phyloP scores from a whole-genome alignment of 768 basidiomycete species.

The Lactarius psammicola region DNA sequence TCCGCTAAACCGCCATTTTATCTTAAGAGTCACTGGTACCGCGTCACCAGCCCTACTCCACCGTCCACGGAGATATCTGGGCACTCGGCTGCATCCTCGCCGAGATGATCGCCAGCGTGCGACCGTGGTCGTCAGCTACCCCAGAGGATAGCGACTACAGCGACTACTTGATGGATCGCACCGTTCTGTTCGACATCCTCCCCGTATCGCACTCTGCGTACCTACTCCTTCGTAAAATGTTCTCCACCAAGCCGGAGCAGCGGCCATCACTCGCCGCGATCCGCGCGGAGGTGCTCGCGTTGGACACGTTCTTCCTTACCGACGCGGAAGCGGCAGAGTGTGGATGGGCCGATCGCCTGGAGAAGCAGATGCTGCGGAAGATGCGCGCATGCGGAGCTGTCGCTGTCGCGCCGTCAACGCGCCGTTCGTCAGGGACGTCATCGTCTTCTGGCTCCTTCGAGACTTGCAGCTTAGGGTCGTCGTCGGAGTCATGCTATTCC shows the following conservation, averaged over 20 bases:
- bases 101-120: slow-evolving; percentile 5
- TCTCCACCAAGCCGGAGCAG: slow-evolving; percentile 58
- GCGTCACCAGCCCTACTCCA: background rate
- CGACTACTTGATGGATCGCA: slow-evolving; percentile 3
- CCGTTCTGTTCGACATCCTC: background rate
- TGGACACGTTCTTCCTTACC: slow-evolving; percentile 61
- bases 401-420: background rate
- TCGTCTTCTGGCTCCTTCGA: background rate
- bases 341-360: background rate
- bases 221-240: slow-evolving; percentile 52
- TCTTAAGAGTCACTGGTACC: background rate
- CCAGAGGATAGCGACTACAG: slow-evolving; percentile 6
- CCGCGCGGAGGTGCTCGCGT: slow-evolving; percentile 49
- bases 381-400: background rate
- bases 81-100: slow-evolving; percentile 15
- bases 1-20: background rate
- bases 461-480: background rate
- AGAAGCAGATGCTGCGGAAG: background rate
- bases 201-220: slow-evolving; percentile 40
- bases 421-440: background rate
- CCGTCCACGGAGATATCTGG: slow-evolving; percentile 9
- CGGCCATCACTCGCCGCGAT: slow-evolving; percentile 65
- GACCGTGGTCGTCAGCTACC: background rate
- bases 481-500: background rate
- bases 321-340: slow-evolving; percentile 39